These are phyloP conservation scores for Wakefieldia striispora DNA, from an alignment of 768 basidiomycete genomes.

Conservation along the genomic window DNA sequence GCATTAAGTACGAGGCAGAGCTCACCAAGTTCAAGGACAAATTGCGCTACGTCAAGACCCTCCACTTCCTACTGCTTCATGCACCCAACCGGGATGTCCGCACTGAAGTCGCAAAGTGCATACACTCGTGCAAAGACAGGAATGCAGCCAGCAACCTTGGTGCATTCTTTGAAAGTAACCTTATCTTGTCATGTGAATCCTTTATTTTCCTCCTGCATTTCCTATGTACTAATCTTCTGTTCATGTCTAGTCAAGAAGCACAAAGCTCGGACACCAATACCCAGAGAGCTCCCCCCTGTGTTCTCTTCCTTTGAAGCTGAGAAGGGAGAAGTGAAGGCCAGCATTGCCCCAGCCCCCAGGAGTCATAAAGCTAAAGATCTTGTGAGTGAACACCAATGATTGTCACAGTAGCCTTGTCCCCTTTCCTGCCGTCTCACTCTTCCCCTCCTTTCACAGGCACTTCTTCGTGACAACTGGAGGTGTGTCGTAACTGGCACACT, in stretches of 20 bases:
- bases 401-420: no score
- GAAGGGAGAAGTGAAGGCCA: neutral
- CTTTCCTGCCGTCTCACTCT: neutral
- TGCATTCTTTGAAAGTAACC: slow-evolving; percentile 1
- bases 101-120: slow-evolving; percentile 1
- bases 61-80: slow-evolving; percentile 9
- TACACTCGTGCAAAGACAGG: neutral
- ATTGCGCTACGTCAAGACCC: neutral
- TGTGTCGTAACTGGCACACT: slow-evolving; percentile 32
- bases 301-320: slow-evolving; percentile 11
- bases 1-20: neutral
- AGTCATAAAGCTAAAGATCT: slow-evolving; percentile 2
- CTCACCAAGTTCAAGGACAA: neutral
- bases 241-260: slow-evolving; percentile 10
- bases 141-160: neutral
- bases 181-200: slow-evolving; percentile 6
- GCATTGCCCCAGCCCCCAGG: neutral
- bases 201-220: neutral
- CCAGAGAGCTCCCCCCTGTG: slow-evolving; percentile 12
- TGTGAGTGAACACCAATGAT: slow-evolving; percentile 2
- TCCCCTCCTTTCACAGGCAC: slow-evolving; percentile 24
- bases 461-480: slow-evolving; percentile 35
- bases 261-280: slow-evolving; percentile 18
- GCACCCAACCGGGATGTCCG: slow-evolving; percentile 1
- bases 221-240: neutral